Conservation (phyloP, 306 rosid species). For the Trifolium pratense region DNA sequence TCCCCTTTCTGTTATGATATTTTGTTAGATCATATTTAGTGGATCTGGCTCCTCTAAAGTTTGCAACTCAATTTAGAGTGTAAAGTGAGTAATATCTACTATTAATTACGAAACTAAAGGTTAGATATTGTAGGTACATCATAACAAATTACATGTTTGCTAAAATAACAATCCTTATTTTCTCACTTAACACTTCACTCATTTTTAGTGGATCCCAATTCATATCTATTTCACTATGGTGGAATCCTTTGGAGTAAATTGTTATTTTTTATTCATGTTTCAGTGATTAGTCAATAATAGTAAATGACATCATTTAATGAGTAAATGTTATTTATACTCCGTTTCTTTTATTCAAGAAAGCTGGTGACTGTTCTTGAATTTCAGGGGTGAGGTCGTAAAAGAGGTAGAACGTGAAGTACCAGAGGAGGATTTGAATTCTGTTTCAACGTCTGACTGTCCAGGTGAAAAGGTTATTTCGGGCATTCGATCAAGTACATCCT, state of each 20-base stretch:
- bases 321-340: not conserved
- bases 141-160: too few relatives aligned
- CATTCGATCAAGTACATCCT: conserved; percentile 60
- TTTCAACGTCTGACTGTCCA: conserved; percentile 54
- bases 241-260: conserved; percentile 6
- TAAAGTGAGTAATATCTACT: too few relatives aligned
- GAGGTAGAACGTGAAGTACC: conserved; percentile 49
- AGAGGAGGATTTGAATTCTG: conserved; percentile 54
- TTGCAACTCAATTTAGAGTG: too few relatives aligned
- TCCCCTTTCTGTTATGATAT: conserved; percentile 26
- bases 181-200: too few relatives aligned
- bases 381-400: conserved; percentile 56
- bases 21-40: conserved; percentile 6
- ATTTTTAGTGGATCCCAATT: too few relatives aligned
- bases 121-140: too few relatives aligned
- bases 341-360: conserved; percentile 9
- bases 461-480: conserved; percentile 55
- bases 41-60: too few relatives aligned
- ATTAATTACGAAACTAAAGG: too few relatives aligned
- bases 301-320: conserved; percentile 21
- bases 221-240: not conserved
- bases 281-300: not conserved
- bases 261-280: conserved; percentile 16
- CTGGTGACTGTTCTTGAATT: conserved; percentile 33
- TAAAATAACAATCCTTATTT: too few relatives aligned